Percentiles rank a stretch among this genome's conserved stretches.
These are phyloP conservation scores for Colletotrichum sp. DNA, from an alignment of 2,329 filamentous ascomycete species.

Conservation along the genomic window DNA sequence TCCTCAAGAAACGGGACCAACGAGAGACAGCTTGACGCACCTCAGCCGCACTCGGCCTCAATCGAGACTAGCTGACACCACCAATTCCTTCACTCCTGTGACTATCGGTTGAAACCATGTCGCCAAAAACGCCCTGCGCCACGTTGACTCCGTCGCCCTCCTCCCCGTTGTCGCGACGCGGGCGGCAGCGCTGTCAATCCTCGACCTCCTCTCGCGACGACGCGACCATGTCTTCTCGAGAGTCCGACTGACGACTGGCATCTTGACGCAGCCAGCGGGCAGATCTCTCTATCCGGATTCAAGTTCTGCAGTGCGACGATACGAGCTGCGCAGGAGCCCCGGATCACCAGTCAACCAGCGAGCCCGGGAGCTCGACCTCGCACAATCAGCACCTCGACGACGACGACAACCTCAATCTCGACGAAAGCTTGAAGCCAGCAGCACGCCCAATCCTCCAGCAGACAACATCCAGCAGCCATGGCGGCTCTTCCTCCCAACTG, in stretches of 20 bases:
- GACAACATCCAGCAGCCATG: slow-evolving; percentile 31
- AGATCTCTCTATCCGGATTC: background rate
- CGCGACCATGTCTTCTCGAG: background rate
- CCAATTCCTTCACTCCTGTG: background rate
- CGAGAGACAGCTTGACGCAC: background rate
- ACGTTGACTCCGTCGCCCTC: background rate
- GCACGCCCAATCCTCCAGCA: too few species aligned
- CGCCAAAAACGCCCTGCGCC: slow-evolving; percentile 15
- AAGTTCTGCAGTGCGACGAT: background rate
- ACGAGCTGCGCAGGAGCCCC: background rate
- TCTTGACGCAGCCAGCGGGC: background rate
- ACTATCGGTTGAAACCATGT: slow-evolving; percentile 7
- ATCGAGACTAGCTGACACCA: slow-evolving; percentile 9
- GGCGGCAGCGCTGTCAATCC: background rate
- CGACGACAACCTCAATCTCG: background rate
- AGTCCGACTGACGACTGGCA: background rate
- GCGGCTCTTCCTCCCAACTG: slow-evolving; percentile 55
- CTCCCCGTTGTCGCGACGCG: background rate
- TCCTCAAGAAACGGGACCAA: background rate
- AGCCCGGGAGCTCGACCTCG: background rate
- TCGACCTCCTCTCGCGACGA: background rate
- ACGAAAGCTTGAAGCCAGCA: background rate
- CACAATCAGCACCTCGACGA: background rate
- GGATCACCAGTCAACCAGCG: background rate
- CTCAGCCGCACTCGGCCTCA: slow-evolving; percentile 17